Evolutionary conservation across 163 green algal genomes (phyloP), one percentile per base, ranked within the genome.

Genomic region (Scenedesmus sp.): DNA sequence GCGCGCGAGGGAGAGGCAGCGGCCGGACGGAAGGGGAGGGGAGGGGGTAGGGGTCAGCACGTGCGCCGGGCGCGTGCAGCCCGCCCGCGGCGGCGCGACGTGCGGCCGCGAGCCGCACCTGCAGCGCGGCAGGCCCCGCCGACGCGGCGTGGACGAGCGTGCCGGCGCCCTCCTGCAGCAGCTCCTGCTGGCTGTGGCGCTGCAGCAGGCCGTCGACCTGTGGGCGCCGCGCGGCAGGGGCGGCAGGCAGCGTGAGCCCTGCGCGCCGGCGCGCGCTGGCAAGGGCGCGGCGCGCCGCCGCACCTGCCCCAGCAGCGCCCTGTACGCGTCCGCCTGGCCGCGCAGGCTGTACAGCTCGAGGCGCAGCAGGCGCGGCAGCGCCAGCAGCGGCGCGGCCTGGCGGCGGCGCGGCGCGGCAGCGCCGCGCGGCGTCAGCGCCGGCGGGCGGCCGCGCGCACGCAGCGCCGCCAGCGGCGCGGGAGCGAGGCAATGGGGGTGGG

Each of bases 291-390:
- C 22, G 50, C 10, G 33, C 34, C 2, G 3, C 9, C 80, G 73
- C 57, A 92, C 90, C 83, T 88, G 91, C 57, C 63, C 54, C 63
- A 83, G 89, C 56, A 92, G 84, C 29, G 85, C 83, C 42, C 87
- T 89, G 80, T 86, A 93, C 60, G 82, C 85, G 18, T 64, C 69
- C 54, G 75, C 70, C 34, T 86, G 69, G 26, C 69, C 64, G 26
- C 80, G 62, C 75, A 88, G 64, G 10, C 60, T 57, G 48, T 75
- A 88, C 24, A 76, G 74, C 70, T 88, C 83, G 56, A 86, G 42
- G 6, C 60, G 70, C 45, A 88, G 63, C 33, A 76, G 34, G 2
- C 77, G 70, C 1, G 80, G 44, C 1, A 77, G 31, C 3, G 75
- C 24, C 28, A 86, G 57, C 63, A 88, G 75, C 1, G 83, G 60